Evolutionary conservation across 2,329 filamentous ascomycete genomes (phyloP).

Genomic region (Phaeophleospora eucalypticola): DNA sequence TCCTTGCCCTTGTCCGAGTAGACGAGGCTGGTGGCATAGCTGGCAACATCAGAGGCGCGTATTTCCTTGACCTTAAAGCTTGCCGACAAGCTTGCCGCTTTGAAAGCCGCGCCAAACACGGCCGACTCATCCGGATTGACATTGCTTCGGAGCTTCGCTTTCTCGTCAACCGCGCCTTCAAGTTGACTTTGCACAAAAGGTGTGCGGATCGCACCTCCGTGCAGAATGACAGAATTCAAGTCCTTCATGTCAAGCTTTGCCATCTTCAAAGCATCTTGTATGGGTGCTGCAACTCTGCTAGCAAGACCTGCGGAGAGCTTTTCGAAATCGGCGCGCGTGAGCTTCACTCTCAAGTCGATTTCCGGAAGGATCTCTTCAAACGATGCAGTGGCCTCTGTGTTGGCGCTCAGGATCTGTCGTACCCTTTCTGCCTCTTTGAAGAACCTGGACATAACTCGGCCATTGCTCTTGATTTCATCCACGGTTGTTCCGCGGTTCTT

Average conservation of each 20-base stretch:
- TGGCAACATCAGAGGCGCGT: conserved; percentile 69
- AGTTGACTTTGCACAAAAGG: conserved; percentile 91
- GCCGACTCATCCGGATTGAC: conserved; percentile 97
- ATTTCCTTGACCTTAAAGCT: conserved; percentile 99
- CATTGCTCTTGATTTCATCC: conserved; percentile 66
- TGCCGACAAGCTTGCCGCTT: conserved; percentile 84
- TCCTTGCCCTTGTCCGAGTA: conserved; percentile 64
- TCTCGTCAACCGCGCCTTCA: conserved; percentile 66
- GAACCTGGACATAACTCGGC: conserved; percentile 82
- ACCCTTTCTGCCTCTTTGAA: conserved; percentile 85
- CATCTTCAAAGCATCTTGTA: conserved; percentile 69
- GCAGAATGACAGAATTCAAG: conserved; percentile 85
- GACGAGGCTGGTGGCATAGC: conserved; percentile 70
- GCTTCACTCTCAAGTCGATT: conserved; percentile 87
- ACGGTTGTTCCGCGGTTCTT: conserved; percentile 61
- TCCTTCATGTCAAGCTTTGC: conserved; percentile 71
- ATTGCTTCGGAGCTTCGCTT: conserved; percentile 81
- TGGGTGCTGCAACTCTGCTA: conserved; percentile 62
- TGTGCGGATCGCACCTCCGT: conserved; percentile 84
- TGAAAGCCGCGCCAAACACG: conserved; percentile 92
- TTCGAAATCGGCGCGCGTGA: conserved; percentile 77
- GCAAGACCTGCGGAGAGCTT: conserved; percentile 65
- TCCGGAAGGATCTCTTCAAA: conserved; percentile 92
- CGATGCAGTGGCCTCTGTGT: conserved; percentile 71
- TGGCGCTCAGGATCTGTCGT: conserved; percentile 88